phyloP scores from a whole-genome alignment of 805 yeast genomes.

The Millerozyma acaciae region DNA sequence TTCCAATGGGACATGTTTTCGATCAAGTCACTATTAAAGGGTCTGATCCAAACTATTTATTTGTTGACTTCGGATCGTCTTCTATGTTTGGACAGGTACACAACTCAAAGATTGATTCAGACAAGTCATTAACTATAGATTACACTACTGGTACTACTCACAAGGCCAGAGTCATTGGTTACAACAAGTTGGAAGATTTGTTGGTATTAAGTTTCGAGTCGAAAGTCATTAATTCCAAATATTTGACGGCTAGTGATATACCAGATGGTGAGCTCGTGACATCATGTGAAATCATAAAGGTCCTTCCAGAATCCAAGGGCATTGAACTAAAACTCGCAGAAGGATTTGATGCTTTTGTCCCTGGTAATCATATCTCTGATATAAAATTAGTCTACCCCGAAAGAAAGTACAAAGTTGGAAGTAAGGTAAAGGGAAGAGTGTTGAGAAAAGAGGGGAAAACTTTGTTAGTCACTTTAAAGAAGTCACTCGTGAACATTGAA shows the following conservation, averaged over 20 bases:
- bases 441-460: slow-evolving; percentile 48
- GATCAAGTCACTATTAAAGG: slow-evolving; percentile 58
- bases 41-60: slow-evolving; percentile 53
- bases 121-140: slow-evolving; percentile 40
- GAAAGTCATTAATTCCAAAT: slow-evolving; percentile 57
- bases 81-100: slow-evolving; percentile 69
- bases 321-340: slow-evolving; percentile 62
- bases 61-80: slow-evolving; percentile 53
- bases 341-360: slow-evolving; percentile 71
- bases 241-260: slow-evolving; percentile 65
- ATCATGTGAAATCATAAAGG: slow-evolving; percentile 50
- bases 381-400: slow-evolving; percentile 83
- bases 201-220: slow-evolving; percentile 70
- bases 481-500: slow-evolving; percentile 69
- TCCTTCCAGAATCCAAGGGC: slow-evolving; percentile 58
- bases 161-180: slow-evolving; percentile 74
- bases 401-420: slow-evolving; percentile 82
- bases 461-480: slow-evolving; percentile 70
- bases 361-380: slow-evolving; percentile 76
- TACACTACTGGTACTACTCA: slow-evolving; percentile 65
- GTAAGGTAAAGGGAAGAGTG: slow-evolving; percentile 73
- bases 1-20: slow-evolving; percentile 73
- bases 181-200: slow-evolving; percentile 59
- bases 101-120: slow-evolving; percentile 60
- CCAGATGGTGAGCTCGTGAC: slow-evolving; percentile 66